Conservation (phyloP, 1,284 basidiomycete genomes). For the Cryptococcus sp. region DNA sequence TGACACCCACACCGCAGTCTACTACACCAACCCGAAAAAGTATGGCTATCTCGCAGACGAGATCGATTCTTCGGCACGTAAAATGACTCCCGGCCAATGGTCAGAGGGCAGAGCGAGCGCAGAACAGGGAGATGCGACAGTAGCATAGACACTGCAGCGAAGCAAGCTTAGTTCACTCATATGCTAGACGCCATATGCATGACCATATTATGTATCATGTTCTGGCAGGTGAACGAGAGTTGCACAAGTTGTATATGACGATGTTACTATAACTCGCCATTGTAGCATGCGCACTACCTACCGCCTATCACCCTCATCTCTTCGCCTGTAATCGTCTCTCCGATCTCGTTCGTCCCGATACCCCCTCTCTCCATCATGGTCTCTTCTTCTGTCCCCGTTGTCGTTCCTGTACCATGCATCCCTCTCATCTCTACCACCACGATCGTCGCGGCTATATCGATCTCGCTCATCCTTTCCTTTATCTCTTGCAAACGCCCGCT, state of each 20-base stretch:
- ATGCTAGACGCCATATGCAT: no score
- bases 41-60: constrained; percentile 51
- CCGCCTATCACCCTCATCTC: not conserved
- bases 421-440: constrained; percentile 2
- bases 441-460: constrained; percentile 1
- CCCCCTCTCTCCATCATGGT: constrained; percentile 8
- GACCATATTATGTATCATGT: not conserved
- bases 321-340: constrained; percentile 3
- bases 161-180: no score
- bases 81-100: constrained; percentile 18
- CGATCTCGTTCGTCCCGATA: not conserved
- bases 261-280: no score
- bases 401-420: constrained; percentile 1
- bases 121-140: not conserved
- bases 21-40: constrained; percentile 53
- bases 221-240: not conserved
- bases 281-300: no score
- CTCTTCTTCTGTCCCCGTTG: constrained; percentile 6
- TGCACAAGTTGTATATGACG: not conserved
- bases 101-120: not conserved
- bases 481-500: not conserved
- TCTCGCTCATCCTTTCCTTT: not conserved
- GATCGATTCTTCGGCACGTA: constrained; percentile 11
- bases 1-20: constrained; percentile 37
- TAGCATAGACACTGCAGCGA: no score